phyloP scores from a whole-genome alignment of 108 stramenopile genomes.

The Skeletonema menzelii region DNA sequence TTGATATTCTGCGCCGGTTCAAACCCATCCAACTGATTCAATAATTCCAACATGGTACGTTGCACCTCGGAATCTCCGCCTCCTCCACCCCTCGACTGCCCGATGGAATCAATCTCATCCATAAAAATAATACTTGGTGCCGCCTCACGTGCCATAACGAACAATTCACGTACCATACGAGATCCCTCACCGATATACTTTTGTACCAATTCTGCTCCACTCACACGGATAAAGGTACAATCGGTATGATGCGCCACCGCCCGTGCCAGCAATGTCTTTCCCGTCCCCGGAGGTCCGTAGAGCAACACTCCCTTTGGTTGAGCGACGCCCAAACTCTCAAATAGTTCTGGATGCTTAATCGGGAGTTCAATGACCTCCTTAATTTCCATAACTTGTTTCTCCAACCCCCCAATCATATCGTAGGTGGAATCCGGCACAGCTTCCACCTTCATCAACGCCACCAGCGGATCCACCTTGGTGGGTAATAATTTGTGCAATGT shows the following conservation, averaged over 20 bases:
- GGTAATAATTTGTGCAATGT: slow-evolving; percentile 98
- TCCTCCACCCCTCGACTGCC: slow-evolving; percentile 79
- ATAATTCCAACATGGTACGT: slow-evolving; percentile 98
- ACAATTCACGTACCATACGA: slow-evolving; percentile 99
- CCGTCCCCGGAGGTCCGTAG: slow-evolving; percentile 99
- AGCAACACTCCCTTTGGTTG: slow-evolving; percentile 99
- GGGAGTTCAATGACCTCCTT: slow-evolving; percentile 99
- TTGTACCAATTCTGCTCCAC: slow-evolving; percentile 98
- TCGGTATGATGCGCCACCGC: slow-evolving; percentile 99
- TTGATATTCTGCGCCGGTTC: slow-evolving; percentile 93
- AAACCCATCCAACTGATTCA: slow-evolving; percentile 98
- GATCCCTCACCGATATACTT: slow-evolving; percentile 99
- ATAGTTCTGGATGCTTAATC: slow-evolving; percentile 99
- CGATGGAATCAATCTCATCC: slow-evolving; percentile 99
- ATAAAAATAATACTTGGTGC: slow-evolving; percentile 99
- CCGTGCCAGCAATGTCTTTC: slow-evolving; percentile 99
- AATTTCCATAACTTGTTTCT: slow-evolving; percentile 99
- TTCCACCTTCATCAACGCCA: slow-evolving; percentile 99
- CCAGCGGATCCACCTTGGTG: slow-evolving; percentile 99
- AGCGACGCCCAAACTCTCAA: slow-evolving; percentile 97
- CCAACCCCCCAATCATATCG: slow-evolving; percentile 99
- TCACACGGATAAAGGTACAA: slow-evolving; percentile 99
- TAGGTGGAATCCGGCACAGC: slow-evolving; percentile 99
- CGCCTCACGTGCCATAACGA: slow-evolving; percentile 99
- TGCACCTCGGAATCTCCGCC: slow-evolving; percentile 96